Evolutionary conservation across 2,329 filamentous ascomycete genomes (phyloP), one percentile per base, ranked within the genome.

Genomic region (Chrysoporthe deuterocubensis): DNA sequence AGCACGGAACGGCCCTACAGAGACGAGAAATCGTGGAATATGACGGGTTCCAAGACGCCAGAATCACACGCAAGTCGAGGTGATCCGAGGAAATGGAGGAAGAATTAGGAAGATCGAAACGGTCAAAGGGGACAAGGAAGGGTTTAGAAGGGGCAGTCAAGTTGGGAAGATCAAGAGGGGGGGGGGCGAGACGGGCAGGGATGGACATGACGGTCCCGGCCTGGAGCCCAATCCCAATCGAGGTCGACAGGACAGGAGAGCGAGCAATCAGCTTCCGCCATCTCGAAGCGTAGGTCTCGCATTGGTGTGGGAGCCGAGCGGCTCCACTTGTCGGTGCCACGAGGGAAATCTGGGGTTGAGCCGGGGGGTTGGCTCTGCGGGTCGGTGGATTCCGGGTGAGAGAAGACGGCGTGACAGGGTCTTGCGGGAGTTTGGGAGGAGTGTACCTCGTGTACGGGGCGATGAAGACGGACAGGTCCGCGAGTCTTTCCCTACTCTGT

Each of bases 331-430:
- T 65, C 58, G 62, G 66, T 62, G 62, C 65, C 66, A 65, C 62
- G 66, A 68, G 59, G 65, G 26, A 61, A 68, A 69, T 67, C 68
- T 68, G 68, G 68, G 68, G 68, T 69, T 62, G 59, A 66, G 59
- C 59, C 67, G 57, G 68, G 26, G 68, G 65, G 64, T 67, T 56
- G 56, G 56, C 18, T 57, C 43, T 16, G 56, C 26, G 57, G 57
- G 42, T 66, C 65, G 67, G 59, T 64, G 64, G 61, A 54, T 62
- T 61, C 54, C 57, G 42, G 52, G 63, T 43, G 26, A 1, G 18
- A 26, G 43, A 13, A 26, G 40, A 26, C 4, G 2, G 21, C 26
- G 26, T 26, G 26, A 26, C 26, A 26, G 26, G 26, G 26, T 26
- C 26, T 26, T 26, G 26, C 26, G 26, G 26, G 26, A 26, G 26